Evolutionary conservation across 495 filamentous ascomycete genomes (phyloP).

Genomic region (Daldinia concentrica): DNA sequence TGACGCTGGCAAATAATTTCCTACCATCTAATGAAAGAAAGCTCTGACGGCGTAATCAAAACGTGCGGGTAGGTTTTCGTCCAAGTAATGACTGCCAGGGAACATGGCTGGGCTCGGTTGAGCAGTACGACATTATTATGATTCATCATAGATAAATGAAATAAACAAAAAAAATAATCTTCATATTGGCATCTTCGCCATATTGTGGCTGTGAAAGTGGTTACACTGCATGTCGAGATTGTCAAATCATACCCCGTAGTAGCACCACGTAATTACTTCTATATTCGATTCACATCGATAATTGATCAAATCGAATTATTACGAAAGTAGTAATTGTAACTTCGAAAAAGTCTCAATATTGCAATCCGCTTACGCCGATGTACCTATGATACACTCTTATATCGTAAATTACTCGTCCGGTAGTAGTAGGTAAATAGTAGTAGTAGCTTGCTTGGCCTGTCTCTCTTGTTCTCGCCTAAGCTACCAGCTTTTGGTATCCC

Average conservation of each 20-base stretch:
- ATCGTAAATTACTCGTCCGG: conserved; percentile 24
- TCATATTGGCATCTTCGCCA: neutral
- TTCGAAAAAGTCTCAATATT: conserved; percentile 23
- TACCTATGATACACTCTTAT: conserved; percentile 36
- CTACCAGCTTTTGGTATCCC: conserved; percentile 41
- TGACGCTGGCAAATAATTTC: conserved; percentile 63
- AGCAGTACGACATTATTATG: conserved; percentile 25
- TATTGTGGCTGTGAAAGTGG: neutral
- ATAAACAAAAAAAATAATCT: conserved; percentile 6
- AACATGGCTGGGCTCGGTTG: conserved; percentile 28
- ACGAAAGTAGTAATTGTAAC: neutral
- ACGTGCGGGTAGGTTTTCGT: conserved; percentile 30
- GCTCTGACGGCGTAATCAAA: conserved; percentile 31
- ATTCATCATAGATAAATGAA: conserved; percentile 25
- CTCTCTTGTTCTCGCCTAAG: conserved; percentile 16
- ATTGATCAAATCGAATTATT: neutral
- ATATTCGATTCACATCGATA: neutral
- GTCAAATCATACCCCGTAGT: neutral
- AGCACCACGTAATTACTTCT: neutral
- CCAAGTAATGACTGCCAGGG: conserved; percentile 26
- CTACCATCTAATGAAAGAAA: conserved; percentile 69
- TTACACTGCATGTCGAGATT: neutral
- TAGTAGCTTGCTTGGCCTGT: conserved; percentile 20
- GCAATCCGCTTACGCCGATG: conserved; percentile 34
- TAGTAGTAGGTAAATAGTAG: conserved; percentile 4